Percentiles rank a stretch among this genome's conserved stretches.
phyloP scores from a whole-genome alignment of 345 rosid species.

The Arabidopsis suecica region DNA sequence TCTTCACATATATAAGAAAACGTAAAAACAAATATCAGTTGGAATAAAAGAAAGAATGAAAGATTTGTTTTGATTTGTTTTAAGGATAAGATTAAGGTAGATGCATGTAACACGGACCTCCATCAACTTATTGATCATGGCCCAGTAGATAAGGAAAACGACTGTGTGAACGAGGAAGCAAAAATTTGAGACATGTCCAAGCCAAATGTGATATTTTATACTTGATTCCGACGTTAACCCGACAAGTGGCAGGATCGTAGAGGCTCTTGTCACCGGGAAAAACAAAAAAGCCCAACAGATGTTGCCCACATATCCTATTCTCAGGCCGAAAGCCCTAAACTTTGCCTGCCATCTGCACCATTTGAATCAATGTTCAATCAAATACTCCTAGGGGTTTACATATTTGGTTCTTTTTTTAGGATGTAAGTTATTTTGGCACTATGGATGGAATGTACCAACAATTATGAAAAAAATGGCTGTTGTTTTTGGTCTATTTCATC shows the following conservation, averaged over 20 bases:
- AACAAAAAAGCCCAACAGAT: slow-evolving; percentile 72
- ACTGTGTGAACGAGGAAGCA: slow-evolving; percentile 53
- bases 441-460: too few species aligned
- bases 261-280: slow-evolving; percentile 69
- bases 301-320: slow-evolving; percentile 64
- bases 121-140: slow-evolving; percentile 50
- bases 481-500: neutral
- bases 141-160: slow-evolving; percentile 64
- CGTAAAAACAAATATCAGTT: too few species aligned
- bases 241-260: slow-evolving; percentile 60
- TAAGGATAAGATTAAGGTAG: too few species aligned
- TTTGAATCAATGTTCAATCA: neutral
- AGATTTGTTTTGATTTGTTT: too few species aligned
- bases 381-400: neutral
- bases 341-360: slow-evolving; percentile 62
- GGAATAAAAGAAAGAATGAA: neutral
- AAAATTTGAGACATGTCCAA: slow-evolving; percentile 64
- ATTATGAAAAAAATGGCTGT: too few species aligned
- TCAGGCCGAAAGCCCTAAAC: slow-evolving; percentile 57
- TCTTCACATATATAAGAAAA: slow-evolving; percentile 41
- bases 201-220: slow-evolving; percentile 78
- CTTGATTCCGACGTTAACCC: slow-evolving; percentile 72
- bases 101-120: slow-evolving; percentile 39
- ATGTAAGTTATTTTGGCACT: neutral
- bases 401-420: neutral